Evolutionary conservation across 345 rosid genomes (phyloP).

Genomic region (Hibiscus tridactylites): DNA sequence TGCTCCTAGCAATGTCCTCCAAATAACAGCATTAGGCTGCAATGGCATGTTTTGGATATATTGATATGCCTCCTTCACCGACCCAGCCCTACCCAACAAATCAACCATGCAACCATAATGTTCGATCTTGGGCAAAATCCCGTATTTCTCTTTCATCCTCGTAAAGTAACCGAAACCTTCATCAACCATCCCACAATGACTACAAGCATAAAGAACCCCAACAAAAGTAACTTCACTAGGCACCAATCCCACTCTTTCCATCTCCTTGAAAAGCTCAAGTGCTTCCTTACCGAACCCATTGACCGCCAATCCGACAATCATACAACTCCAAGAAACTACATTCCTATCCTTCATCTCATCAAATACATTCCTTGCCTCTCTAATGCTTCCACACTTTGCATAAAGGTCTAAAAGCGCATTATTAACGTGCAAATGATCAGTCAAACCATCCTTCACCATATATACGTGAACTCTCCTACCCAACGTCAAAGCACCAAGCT

Average conservation of each 20-base stretch:
- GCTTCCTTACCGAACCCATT: slow-evolving; percentile 84
- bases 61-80: slow-evolving; percentile 49
- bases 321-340: slow-evolving; percentile 70
- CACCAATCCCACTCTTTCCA: slow-evolving; percentile 40
- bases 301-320: slow-evolving; percentile 77
- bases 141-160: slow-evolving; percentile 55
- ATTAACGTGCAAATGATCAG: slow-evolving; percentile 36
- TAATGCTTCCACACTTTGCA: slow-evolving; percentile 55
- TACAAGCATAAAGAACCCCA: slow-evolving; percentile 79
- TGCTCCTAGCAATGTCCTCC: slow-evolving; percentile 75
- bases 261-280: slow-evolving; percentile 39
- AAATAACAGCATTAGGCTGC: slow-evolving; percentile 64
- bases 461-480: slow-evolving; percentile 64
- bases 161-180: slow-evolving; percentile 59
- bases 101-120: slow-evolving; percentile 91
- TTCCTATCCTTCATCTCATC: slow-evolving; percentile 49
- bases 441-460: slow-evolving; percentile 45
- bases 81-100: slow-evolving; percentile 74
- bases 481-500: slow-evolving; percentile 63
- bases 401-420: slow-evolving; percentile 78
- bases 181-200: slow-evolving; percentile 80
- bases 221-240: slow-evolving; percentile 71
- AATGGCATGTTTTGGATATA: slow-evolving; percentile 50
- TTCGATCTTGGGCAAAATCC: slow-evolving; percentile 64
- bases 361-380: slow-evolving; percentile 48